Evolutionary conservation across 179 eudicot species (phyloP).

Genomic region (Monotropa hypopitys): DNA sequence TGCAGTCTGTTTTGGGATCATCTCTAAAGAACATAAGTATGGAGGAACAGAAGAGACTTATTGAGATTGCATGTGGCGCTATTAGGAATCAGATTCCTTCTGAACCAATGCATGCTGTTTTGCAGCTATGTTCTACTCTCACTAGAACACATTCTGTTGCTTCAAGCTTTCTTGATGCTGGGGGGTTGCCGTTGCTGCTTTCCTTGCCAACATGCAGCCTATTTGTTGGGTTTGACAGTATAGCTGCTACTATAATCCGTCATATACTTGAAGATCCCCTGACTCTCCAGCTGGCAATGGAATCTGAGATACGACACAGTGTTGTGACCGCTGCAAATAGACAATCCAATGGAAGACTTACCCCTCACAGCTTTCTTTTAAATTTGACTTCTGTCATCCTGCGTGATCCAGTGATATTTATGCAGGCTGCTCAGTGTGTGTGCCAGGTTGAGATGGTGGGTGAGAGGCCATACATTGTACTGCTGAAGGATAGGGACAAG

Average conservation of each 20-base stretch:
- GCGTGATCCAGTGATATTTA: constrained; percentile 80
- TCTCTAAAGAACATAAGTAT: constrained; percentile 36
- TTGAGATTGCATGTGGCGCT: constrained; percentile 68
- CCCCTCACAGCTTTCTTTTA: constrained; percentile 62
- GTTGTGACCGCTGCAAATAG: constrained; percentile 59
- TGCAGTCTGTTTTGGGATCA: constrained; percentile 26
- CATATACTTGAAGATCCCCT: constrained; percentile 97
- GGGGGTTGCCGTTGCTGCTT: constrained; percentile 78
- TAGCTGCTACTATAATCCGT: constrained; percentile 82
- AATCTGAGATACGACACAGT: constrained; percentile 87
- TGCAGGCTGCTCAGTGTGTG: constrained; percentile 84
- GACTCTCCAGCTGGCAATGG: constrained; percentile 99
- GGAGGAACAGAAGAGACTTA: constrained; percentile 64
- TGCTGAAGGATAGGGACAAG: constrained; percentile 81
- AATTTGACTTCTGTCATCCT: constrained; percentile 61
- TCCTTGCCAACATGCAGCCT: constrained; percentile 74
- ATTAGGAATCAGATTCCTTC: constrained; percentile 66
- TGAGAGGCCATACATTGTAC: constrained; percentile 72
- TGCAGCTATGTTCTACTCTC: constrained; percentile 83
- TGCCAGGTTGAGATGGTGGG: constrained; percentile 97
- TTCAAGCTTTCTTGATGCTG: constrained; percentile 63
- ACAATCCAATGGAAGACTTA: constrained; percentile 84
- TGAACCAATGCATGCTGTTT: constrained; percentile 91
- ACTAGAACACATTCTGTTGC: constrained; percentile 77
- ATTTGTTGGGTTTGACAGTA: constrained; percentile 82